Evolutionary conservation across 805 yeast species (phyloP), one percentile per base, ranked within the genome.

Genomic region (Saccharomycopsis sp.): DNA sequence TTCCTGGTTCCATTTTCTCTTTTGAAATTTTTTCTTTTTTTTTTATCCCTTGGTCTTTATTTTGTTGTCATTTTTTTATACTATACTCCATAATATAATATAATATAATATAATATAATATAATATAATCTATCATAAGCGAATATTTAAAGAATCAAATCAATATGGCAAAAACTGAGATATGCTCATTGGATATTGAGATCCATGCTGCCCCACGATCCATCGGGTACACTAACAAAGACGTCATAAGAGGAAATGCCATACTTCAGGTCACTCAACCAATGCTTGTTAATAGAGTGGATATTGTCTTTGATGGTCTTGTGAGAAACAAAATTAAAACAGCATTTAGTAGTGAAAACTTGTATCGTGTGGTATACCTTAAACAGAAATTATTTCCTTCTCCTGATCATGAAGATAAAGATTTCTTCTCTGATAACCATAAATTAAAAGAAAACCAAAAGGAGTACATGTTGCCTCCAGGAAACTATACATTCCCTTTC

Each of bases 301-400:
- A 39, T 23, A 17, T 31, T 9, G 43, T 40, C 4, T 24, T 29
- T 19, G 38, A 29, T 26, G 37, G 43, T 9, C 11, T 40, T 13
- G 9, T 40, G 16, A 40, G 20, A 23, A 40, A 28, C 23, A 29
- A 40, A 22, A 20, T 21, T 17, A 29, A 40, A 19, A 23, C 14
- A 11, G 27, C n/a, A 4, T 28, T 40, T 28, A 14, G 11, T 26
- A 16, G 22, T 16, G 42, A 39, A 8, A 39, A 17, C 17, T 8
- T 39, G 3, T 39, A 39, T 17, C 13, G 42, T 13, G 11, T 39
- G 13, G 9, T 26, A 16, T 39, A 39, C 33, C 21, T 39, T 13
- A 39, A 39, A 13, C 23, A 17, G 16, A 39, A 22, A 28, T 39
- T 39, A 29, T 39, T 26, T 16, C 42, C 42, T n/a, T 7, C 8